Base-by-base conservation (phyloP, 208 protist species). In the Wallacemonas collosoma region DNA sequence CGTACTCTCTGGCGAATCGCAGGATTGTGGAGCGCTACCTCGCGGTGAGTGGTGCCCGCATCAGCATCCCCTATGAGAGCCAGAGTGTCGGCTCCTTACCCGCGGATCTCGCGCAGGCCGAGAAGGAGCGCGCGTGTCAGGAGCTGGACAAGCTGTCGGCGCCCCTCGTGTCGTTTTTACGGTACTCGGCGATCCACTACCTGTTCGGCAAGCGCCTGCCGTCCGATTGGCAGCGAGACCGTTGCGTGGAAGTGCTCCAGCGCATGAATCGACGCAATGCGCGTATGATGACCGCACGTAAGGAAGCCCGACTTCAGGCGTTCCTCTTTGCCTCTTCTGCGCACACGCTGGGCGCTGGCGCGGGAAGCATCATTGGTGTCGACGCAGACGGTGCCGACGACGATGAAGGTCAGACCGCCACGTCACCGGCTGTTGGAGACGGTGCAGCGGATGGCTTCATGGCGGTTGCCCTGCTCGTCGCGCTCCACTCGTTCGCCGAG, bases 11-110 rank as follows among this genome's bases (percentile, higher is more conserved):
- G 14, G 53, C 53, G n/a, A 58, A 58, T 58, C 53, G 53, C 53
- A 58, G 14, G 14, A 58, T 79, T 47, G 79, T 87, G 62, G 82
- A 87, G 76, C 78, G 73, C 56, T 87, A 80, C 64, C 12, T 87
- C 1, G 82, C 83, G 55, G 73, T 54, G 26, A 81, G 65, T 40
- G 66, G 73, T 55, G 68, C 72, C 53, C 81, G 80, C 56, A 61
- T 87, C 5, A 82, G 68, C 73, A 81, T 87, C 43, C 77, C 82
- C 3, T 87, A 80, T 60, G 82, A 81, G 11, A 61, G 55, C 1
- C 82, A 87, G 56, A 61, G 66, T 4, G 69, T 56, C 9, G 82
- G 82, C 35, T 43, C 81, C 1, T 7, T 72, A 39, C 75, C 82
- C 3, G 64, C 58, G 40, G 76, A 81, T 58, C 69, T 82, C 56